Evolutionary conservation across 73 alveolate species (phyloP).

Genomic region (Paramecium octaurelia): DNA sequence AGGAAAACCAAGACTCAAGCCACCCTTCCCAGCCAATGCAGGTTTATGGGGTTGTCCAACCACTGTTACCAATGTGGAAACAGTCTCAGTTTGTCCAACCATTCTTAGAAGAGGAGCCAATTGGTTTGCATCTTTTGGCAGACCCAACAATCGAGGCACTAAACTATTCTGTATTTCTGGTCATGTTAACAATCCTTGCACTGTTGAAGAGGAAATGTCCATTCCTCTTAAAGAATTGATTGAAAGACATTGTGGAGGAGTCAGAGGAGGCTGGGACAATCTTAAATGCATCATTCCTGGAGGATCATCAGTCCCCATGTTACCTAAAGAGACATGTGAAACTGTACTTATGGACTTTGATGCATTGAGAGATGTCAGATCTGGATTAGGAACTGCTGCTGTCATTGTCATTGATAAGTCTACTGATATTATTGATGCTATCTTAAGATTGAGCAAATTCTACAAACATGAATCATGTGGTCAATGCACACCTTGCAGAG

Average conservation of each 20-base stretch:
- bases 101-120: conserved; percentile 87
- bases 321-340: conserved; percentile 79
- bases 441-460: conserved; percentile 82
- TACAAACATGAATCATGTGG: conserved; percentile 92
- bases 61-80: conserved; percentile 89
- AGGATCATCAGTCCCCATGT: conserved; percentile 88
- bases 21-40: conserved; percentile 94
- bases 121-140: conserved; percentile 87
- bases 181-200: conserved; percentile 88
- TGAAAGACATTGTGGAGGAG: conserved; percentile 92
- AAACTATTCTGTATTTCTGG: conserved; percentile 86
- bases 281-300: conserved; percentile 87
- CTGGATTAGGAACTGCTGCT: conserved; percentile 95
- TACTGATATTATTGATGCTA: conserved; percentile 86
- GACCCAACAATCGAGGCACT: conserved; percentile 84
- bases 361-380: conserved; percentile 78
- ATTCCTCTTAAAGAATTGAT: conserved; percentile 85
- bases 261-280: conserved; percentile 93
- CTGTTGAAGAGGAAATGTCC: conserved; percentile 89
- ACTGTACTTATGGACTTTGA: conserved; percentile 91
- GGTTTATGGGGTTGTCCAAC: conserved; percentile 94
- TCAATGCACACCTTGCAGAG: conserved; percentile 95
- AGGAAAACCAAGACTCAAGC: conserved; percentile 90
- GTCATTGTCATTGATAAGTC: conserved; percentile 90
- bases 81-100: conserved; percentile 90